Base-by-base conservation (phyloP, 1,139 yeast genomes). In the Pichia sp. region DNA sequence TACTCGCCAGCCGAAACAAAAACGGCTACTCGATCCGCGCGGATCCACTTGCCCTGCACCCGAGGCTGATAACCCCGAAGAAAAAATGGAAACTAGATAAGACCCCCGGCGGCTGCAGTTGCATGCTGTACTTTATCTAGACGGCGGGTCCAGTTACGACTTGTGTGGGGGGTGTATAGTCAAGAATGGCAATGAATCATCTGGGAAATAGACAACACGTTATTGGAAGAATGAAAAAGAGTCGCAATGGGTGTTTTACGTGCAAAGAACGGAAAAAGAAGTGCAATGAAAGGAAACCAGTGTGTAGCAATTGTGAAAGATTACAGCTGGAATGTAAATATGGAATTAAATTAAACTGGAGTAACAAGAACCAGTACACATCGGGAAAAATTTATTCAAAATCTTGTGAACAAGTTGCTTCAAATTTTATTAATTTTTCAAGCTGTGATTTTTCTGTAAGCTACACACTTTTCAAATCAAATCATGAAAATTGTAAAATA, bases 251-350 rank as follows among this genome's bases (percentile, higher is more conserved):
- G 1, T 52, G 55, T 37, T 31, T 39, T n/a, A 50, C 47, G 16
- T 53, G 56, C 38, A 52, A 49, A 39, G 41, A 35, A 33, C 31
- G 50, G 19, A 53, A 51, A 40, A 45, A 50, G 32, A 51, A 52
- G 33, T 55, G 59, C 31, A 50, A 55, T 33, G 58, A 56, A 30
- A 33, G 38, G 11, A 49, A 35, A 21, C 60, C 60, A 1, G 40
- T 27, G 4, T 56, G 60, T 27, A 25, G 22, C 4, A 37, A 35
- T 20, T 50, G 53, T 35, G 9, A 7, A 10, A 34, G 49, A 27
- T 35, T 50, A 20, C 23, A 29, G 3, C 30, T 46, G 19, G 33
- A 36, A 4, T 50, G 53, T 32, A 21, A 30, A 8, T 50, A 47
- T 22, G 27, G 23, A 11, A 9, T 34, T 5, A 22, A n/a, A 11